phyloP scores from a whole-genome alignment of 2,329 filamentous ascomycete genomes.

The Trichophyton mentagrophytes region DNA sequence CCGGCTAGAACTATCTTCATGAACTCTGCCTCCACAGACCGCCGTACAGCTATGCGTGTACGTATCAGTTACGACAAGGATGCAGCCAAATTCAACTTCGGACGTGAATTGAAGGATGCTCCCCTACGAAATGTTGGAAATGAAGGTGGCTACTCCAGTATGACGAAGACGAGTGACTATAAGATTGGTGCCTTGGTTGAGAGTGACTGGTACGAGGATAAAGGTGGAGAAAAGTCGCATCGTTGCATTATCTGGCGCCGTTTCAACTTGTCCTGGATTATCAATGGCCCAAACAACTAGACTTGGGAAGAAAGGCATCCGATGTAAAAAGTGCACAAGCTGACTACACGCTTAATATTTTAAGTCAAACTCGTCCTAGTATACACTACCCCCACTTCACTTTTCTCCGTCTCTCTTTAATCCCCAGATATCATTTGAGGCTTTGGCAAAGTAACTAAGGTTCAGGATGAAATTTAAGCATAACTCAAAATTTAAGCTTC shows the following conservation, averaged over 20 bases:
- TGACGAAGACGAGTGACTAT: constrained; percentile 8
- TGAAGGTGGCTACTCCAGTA: constrained; percentile 6
- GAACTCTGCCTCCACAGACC: constrained; percentile 2
- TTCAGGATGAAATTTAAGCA: not conserved
- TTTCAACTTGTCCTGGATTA: constrained; percentile 8
- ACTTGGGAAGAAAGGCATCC: not conserved
- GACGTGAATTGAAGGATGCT: constrained; percentile 1
- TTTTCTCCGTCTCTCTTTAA: not conserved
- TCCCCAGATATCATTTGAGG: not conserved
- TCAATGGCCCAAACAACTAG: constrained; percentile 5
- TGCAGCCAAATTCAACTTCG: constrained; percentile 6
- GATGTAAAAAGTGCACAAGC: not conserved
- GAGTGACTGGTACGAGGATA: constrained; percentile 6
- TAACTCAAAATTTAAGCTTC: not conserved
- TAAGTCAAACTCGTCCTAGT: not conserved
- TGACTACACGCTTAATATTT: not conserved
- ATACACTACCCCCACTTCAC: not conserved
- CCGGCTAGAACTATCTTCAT: constrained; percentile 5
- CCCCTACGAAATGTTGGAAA: constrained; percentile 3
- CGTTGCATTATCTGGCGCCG: constrained; percentile 5
- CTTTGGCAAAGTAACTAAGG: not conserved
- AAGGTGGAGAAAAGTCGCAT: constrained; percentile 2
- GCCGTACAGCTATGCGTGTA: constrained; percentile 3
- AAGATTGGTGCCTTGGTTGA: constrained; percentile 6
- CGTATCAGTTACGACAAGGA: constrained; percentile 7